Base-by-base conservation (phyloP, 2,329 filamentous ascomycete genomes). In the Neonectria neomacrospora region DNA sequence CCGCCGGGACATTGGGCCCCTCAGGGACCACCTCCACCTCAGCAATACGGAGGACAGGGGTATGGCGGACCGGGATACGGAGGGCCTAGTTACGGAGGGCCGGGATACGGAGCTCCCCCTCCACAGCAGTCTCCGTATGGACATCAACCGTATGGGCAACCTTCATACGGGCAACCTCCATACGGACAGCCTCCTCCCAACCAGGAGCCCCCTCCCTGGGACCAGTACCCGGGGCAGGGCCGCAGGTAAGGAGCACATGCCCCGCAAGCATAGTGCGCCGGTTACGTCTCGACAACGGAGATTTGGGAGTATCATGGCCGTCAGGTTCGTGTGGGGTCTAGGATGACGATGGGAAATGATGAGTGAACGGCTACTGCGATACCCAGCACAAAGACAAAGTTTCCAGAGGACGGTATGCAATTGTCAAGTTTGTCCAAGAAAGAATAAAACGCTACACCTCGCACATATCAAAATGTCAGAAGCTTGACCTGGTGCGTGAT, bases 141-240 rank as follows among this genome's bases (percentile, higher is more conserved):
- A 11, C 67, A 72, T 34, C 67, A 68, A 41, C 65, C 67, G 7
- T 69, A 74, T 44, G 69, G 68, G 9, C 58, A 62, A 10, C 67
- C 72, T n/a, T n/a, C n/a, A n/a, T 69, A 74, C 42, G 69, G 68
- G 9, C 58, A 62, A 8, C 67, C 72, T 12, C 68, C 67, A 18
- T 37, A 64, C 26, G 52, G 53, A 1, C 61, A 58, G 3, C 72
- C 65, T 54, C 63, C 63, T 22, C 67, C 39, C 14, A 37, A 61
- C 18, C 69, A 71, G 41, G 69, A 76, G 30, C 72, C 71, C 16
- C 68, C 75, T 7, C 70, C 72, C 10, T 80, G 78, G 77, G 73
- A 71, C 48, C 73, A 78, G 54, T 80, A 80, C 54, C 78, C 77
- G n/a, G 79, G 79, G 14, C 78, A 79, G 61, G 71, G 71, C 51